Conservation (phyloP, 2,329 filamentous ascomycete genomes). For the Atkinsonella texensis region DNA sequence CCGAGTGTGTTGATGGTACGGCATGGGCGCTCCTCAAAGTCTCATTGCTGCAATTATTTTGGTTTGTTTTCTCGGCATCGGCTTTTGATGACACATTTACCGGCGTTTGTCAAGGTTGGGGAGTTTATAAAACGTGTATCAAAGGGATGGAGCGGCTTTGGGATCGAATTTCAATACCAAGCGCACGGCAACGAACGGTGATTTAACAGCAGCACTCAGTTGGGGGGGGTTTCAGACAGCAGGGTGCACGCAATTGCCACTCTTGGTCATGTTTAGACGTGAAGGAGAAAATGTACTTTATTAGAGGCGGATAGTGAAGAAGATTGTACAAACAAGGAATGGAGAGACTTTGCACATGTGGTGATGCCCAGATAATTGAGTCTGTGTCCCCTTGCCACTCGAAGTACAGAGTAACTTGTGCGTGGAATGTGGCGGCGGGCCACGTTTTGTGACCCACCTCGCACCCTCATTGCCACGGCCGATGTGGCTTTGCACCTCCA, state of each 20-base stretch:
- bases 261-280: conserved; percentile 19
- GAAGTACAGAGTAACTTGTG: no score
- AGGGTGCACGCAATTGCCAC: neutral
- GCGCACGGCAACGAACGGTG: conserved; percentile 8
- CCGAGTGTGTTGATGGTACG: neutral
- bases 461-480: neutral
- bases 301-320: conserved; percentile 23
- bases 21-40: neutral
- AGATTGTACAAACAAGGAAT: conserved; percentile 2
- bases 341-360: neutral
- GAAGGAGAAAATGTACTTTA: conserved; percentile 28
- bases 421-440: no score
- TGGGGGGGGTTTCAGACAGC: neutral
- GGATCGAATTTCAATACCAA: conserved; percentile 16
- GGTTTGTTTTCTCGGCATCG: neutral
- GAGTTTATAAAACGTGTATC: conserved; percentile 11
- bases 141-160: conserved; percentile 10
- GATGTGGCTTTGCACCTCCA: neutral
- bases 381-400: no score
- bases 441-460: neutral
- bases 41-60: neutral
- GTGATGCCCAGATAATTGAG: no score
- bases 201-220: neutral
- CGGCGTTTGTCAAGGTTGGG: conserved; percentile 14
- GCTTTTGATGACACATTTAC: conserved; percentile 12